Evolutionary conservation across 2,329 filamentous ascomycete species (phyloP), one percentile per base, ranked within the genome.

Genomic region (Neonectria neomacrospora): DNA sequence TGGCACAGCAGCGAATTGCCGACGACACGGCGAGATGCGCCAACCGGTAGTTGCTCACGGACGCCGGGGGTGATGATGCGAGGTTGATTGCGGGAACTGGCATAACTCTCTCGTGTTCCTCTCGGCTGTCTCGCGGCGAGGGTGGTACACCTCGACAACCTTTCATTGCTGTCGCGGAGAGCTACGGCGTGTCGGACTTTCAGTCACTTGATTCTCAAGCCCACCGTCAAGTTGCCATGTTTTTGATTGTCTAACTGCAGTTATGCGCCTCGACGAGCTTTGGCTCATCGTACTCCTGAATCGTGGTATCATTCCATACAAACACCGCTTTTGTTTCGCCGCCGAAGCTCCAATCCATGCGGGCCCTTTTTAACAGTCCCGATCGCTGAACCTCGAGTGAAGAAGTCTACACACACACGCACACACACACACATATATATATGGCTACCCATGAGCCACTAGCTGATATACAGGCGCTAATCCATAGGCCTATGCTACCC

Each of bases 231-330:
- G 42, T 54, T 51, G 61, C 55, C 39, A 44, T 34, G 34, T 58
- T 55, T 26, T 58, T 50, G 34, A 63, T 69, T 56, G 42, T 66
- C 60, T 62, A 63, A 64, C 28, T 34, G 30, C 61, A 47, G 54
- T 54, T 44, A 32, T 60, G 54, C 60, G 44, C 61, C 18, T 52
- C 48, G 47, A 28, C 32, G 61, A 32, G 57, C 63, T 54, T 54
- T 64, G 50, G 26, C 66, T 62, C 64, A 47, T 65, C 65, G 60
- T 68, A 64, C 70, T 70, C 67, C 70, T 69, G 37, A 71, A 54
- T 71, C 71, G 59, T 73, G 71, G 71, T 73, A 73, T 73, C 71
- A 73, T 73, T 70, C 64, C 67, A 50, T 69, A 45, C 44, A 71
- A 34, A 41, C 37, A 41, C 37, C 20, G n/a, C 37, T 41, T 54